Evolutionary conservation across 78 protist genomes (phyloP), one percentile per base, ranked within the genome.

Genomic region (Corallochytrium limacisporum): DNA sequence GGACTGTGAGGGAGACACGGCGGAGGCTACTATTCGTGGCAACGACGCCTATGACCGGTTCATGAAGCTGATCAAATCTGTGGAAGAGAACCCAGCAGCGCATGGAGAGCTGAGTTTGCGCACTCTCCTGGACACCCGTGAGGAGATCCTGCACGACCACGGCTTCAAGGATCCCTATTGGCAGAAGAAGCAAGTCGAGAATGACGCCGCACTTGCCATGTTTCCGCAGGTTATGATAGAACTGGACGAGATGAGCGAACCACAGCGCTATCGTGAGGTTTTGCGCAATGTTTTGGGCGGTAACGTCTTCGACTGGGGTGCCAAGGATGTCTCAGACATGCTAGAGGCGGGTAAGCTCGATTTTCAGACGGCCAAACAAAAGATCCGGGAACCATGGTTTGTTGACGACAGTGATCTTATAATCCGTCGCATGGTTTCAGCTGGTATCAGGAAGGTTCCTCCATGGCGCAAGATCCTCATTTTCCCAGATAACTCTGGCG

Each of bases 241-340:
- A 15, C 18, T 24, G 37, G 28, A 18, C 10, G 13, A 53, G 28
- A 24, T 24, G 20, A 0, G 18, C 31, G 59, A n/a, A n/a, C n/a
- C n/a, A n/a, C n/a, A n/a, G n/a, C n/a, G n/a, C n/a, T n/a, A n/a
- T n/a, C n/a, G n/a, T n/a, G n/a, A n/a, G n/a, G n/a, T n/a, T n/a
- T 53, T 53, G 28, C 59, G 26, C 0, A 53, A 26, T 26, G 43
- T 65, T 5, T 22, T 65, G 56, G 35, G 61, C 7, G 72, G 72
- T 33, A 65, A 65, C 55, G 26, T 65, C 24, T 65, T 50, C 16
- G 72, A 65, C 72, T 50, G 57, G 61, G 72, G 46, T 22, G 72
- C 72, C 16, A 8, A 22, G 40, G 72, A 29, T 16, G 18, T 36
- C 3, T 26, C 54, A 35, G 68, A 51, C 28, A 9, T 47, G 42